phyloP scores from a whole-genome alignment of 2,329 filamentous ascomycete genomes.

The Fusarium subglutinans region DNA sequence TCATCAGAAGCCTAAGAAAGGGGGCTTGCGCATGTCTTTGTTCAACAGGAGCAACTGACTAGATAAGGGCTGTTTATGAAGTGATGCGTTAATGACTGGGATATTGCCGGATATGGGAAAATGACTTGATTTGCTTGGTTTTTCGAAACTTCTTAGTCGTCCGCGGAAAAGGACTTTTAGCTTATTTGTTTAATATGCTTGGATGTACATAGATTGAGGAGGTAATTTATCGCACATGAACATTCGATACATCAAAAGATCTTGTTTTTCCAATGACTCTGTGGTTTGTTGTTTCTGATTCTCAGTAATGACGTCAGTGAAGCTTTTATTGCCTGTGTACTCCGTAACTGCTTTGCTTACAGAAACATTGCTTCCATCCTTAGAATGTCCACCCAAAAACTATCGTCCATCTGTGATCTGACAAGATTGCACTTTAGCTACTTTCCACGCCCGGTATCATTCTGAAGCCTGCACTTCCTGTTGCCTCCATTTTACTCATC shows the following conservation, averaged over 20 bases:
- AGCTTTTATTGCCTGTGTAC: neutral
- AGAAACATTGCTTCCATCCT: neutral
- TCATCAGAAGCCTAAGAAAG: constrained; percentile 28
- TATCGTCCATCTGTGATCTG: neutral
- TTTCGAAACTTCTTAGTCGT: neutral
- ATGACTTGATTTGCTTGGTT: neutral
- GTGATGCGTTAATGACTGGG: constrained; percentile 30
- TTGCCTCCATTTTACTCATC: neutral
- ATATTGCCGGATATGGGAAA: constrained; percentile 2
- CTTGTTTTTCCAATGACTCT: too few species aligned
- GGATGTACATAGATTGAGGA: neutral
- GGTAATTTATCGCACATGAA: neutral
- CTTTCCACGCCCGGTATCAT: neutral
- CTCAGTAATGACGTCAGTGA: neutral
- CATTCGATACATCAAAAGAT: neutral
- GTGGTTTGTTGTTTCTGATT: too few species aligned
- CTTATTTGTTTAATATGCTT: constrained; percentile 26
- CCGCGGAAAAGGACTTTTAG: constrained; percentile 3
- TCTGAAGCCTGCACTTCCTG: neutral
- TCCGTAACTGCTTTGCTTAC: neutral
- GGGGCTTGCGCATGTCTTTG: constrained; percentile 35
- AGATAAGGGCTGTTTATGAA: constrained; percentile 15
- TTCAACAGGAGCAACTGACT: constrained; percentile 34
- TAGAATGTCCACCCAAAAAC: rapidly evolving
- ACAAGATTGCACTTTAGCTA: neutral